These are phyloP conservation scores for Penicillium atrosanguineum DNA, from an alignment of 495 filamentous ascomycete genomes.

Conservation along the genomic window DNA sequence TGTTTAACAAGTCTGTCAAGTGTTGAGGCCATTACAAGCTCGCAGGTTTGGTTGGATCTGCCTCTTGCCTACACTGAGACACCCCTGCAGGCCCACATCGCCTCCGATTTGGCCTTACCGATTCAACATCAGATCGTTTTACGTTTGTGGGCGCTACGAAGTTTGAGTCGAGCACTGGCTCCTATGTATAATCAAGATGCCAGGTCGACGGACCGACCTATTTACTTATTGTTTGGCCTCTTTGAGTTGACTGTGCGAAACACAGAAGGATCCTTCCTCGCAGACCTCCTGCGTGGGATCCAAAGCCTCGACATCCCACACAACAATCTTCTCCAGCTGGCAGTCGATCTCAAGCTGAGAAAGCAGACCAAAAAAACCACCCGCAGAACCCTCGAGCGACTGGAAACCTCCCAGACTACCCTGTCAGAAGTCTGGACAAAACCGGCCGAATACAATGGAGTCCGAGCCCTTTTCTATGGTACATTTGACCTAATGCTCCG, in stretches of 20 bases:
- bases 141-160: slow-evolving; percentile 39
- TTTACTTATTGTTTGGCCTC: slow-evolving; percentile 28
- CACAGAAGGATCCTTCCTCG: slow-evolving; percentile 24
- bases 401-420: slow-evolving; percentile 31
- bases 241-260: slow-evolving; percentile 21
- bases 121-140: slow-evolving; percentile 29
- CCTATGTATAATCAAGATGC: slow-evolving; percentile 20
- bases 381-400: slow-evolving; percentile 23
- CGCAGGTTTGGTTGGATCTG: slow-evolving; percentile 29
- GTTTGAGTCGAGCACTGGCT: slow-evolving; percentile 24
- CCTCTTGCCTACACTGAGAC: slow-evolving; percentile 7
- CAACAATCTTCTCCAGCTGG: slow-evolving; percentile 30
- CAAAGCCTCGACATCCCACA: slow-evolving; percentile 34
- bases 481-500: slow-evolving; percentile 32
- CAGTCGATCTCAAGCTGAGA: slow-evolving; percentile 26
- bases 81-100: not conserved
- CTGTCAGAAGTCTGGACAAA: slow-evolving; percentile 33
- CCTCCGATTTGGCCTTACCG: slow-evolving; percentile 2
- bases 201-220: slow-evolving; percentile 23
- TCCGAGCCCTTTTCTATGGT: slow-evolving; percentile 23
- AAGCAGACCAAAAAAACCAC: slow-evolving; percentile 23
- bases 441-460: slow-evolving; percentile 25
- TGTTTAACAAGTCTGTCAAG: slow-evolving; percentile 25
- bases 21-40: slow-evolving; percentile 21
- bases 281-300: slow-evolving; percentile 28